These are phyloP conservation scores for Pistacia vera DNA, from an alignment of 345 rosid species.

Conservation along the genomic window DNA sequence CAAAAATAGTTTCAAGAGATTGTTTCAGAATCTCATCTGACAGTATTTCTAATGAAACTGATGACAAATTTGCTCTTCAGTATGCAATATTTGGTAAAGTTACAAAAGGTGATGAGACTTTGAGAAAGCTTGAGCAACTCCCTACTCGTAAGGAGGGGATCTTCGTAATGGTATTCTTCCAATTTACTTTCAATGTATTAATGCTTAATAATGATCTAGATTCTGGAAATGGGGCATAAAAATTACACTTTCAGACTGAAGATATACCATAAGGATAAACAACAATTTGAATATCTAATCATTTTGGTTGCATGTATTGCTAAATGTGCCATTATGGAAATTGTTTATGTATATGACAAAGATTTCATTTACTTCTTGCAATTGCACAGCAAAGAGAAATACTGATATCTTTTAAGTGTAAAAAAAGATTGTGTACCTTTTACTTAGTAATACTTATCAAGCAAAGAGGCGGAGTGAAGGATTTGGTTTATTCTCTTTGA, in stretches of 20 bases:
- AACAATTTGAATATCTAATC: background rate
- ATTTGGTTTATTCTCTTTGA: background rate
- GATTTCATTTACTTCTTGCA: background rate
- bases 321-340: background rate
- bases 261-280: background rate
- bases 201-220: background rate
- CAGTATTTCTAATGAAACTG: constrained; percentile 12
- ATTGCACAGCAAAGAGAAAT: background rate
- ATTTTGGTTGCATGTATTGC: constrained; percentile 1
- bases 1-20: constrained; percentile 8
- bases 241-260: background rate
- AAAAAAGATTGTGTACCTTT: background rate
- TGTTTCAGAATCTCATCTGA: constrained; percentile 15
- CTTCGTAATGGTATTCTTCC: constrained; percentile 77
- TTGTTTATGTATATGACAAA: background rate
- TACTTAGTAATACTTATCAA: background rate
- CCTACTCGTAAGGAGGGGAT: constrained; percentile 93
- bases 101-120: constrained; percentile 90
- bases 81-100: constrained; percentile 97
- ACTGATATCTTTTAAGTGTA: background rate
- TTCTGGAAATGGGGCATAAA: background rate
- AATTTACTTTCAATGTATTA: constrained; percentile 1
- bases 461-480: background rate
- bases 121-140: constrained; percentile 80
- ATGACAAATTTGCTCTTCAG: constrained; percentile 41